A percentile compares a stretch with the other conserved stretches of the same genome.
These are phyloP conservation scores for Zymoseptoria passerinii DNA, from an alignment of 2,329 filamentous ascomycete genomes.

Conservation along the genomic window DNA sequence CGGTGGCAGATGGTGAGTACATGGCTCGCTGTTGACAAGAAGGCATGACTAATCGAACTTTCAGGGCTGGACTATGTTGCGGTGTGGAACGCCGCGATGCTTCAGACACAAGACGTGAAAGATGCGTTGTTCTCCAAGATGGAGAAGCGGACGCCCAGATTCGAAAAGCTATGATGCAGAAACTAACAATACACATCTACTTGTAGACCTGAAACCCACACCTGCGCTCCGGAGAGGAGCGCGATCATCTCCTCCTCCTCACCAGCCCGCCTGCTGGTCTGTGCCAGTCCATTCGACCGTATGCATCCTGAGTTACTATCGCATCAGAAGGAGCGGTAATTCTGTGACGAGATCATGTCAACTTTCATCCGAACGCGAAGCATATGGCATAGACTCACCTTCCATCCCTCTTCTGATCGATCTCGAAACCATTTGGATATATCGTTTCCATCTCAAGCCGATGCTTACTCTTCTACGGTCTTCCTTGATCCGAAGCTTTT, in stretches of 20 bases:
- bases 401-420: slow-evolving; percentile 1
- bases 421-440: slow-evolving; percentile 22
- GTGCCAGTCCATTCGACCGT: background rate
- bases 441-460: slow-evolving; percentile 45
- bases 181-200: background rate
- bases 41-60: background rate
- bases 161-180: slow-evolving; percentile 15
- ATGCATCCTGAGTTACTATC: background rate
- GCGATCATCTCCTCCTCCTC: background rate
- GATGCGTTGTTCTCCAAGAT: slow-evolving; percentile 14
- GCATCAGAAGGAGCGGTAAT: background rate
- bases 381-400: slow-evolving; percentile 1
- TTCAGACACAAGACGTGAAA: slow-evolving; percentile 19
- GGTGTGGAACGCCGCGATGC: slow-evolving; percentile 21
- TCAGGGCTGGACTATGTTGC: slow-evolving; percentile 17
- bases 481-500: slow-evolving; percentile 49
- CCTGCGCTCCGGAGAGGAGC: background rate
- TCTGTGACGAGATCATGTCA: background rate
- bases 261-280: background rate
- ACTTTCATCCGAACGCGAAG: background rate
- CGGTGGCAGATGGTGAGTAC: slow-evolving; percentile 55
- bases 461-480: slow-evolving; percentile 46
- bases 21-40: slow-evolving; percentile 49
- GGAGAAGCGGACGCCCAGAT: slow-evolving; percentile 18
- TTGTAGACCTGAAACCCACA: background rate